phyloP scores from a whole-genome alignment of 2,329 filamentous ascomycete genomes.

The Ophiostoma sp. region DNA sequence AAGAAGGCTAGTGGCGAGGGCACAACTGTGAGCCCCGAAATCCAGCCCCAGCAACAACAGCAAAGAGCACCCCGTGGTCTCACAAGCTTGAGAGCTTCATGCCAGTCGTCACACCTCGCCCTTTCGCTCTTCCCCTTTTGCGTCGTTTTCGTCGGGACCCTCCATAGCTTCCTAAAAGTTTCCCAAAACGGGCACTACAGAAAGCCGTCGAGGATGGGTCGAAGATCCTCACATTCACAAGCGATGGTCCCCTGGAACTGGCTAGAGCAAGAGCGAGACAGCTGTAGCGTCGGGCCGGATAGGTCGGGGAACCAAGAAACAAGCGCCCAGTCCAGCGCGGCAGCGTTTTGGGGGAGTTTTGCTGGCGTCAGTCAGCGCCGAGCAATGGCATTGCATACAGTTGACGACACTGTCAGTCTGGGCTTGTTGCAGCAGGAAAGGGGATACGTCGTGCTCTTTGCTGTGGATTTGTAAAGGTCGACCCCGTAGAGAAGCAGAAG shows the following conservation, averaged over 20 bases:
- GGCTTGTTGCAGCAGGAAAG: not conserved
- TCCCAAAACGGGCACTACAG: not conserved
- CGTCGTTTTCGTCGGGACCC: not conserved
- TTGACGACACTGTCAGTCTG: not conserved
- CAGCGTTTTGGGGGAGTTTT: not conserved
- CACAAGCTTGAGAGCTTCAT: not conserved
- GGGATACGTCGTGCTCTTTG: not conserved
- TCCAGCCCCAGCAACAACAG: not conserved
- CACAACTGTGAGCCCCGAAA: not conserved
- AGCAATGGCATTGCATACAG: not conserved
- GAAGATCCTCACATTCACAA: not conserved
- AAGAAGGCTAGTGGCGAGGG: not conserved
- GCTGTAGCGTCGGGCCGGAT: constrained; percentile 10
- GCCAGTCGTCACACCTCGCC: not conserved
- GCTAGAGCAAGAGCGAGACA: not conserved
- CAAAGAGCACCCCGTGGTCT: not conserved
- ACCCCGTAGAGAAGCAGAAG: not conserved
- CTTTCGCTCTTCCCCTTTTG: not conserved
- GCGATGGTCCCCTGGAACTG: not conserved
- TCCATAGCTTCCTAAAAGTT: not conserved
- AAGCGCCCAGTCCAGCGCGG: constrained; percentile 5
- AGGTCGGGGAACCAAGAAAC: not conserved
- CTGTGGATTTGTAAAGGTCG: constrained; percentile 1
- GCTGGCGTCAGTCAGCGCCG: constrained; percentile 19
- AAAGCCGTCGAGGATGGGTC: no score